phyloP scores from a whole-genome alignment of 2,329 filamentous ascomycete genomes.

The Juglanconis oblonga region DNA sequence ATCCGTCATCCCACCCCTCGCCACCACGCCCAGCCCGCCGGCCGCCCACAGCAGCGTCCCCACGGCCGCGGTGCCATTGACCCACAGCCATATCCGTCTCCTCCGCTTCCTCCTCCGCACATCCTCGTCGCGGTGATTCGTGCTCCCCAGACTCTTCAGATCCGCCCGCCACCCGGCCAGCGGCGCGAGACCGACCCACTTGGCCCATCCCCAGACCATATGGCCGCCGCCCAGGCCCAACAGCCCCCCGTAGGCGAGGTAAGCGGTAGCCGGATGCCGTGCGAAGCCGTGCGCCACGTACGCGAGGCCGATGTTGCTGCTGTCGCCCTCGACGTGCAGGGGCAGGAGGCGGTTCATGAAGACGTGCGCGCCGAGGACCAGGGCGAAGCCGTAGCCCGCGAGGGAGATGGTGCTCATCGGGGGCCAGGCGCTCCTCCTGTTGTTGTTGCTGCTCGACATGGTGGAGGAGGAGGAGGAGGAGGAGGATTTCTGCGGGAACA shows the following conservation, averaged over 20 bases:
- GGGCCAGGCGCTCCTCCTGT: slow-evolving; percentile 55
- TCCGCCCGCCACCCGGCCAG: slow-evolving; percentile 47
- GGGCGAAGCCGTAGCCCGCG: slow-evolving; percentile 68
- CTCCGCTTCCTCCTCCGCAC: slow-evolving; percentile 50
- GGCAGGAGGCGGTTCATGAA: slow-evolving; percentile 76
- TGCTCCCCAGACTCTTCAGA: slow-evolving; percentile 19
- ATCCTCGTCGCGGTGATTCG: slow-evolving; percentile 42
- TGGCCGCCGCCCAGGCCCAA: slow-evolving; percentile 69
- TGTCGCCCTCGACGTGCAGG: slow-evolving; percentile 74
- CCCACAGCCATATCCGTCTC: slow-evolving; percentile 65
- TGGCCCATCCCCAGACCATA: slow-evolving; percentile 81
- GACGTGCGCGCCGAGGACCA: slow-evolving; percentile 67
- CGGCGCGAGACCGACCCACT: slow-evolving; percentile 69
- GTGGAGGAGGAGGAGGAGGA: slow-evolving; percentile 30
- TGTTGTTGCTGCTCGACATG: slow-evolving; percentile 26
- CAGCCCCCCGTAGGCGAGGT: slow-evolving; percentile 66
- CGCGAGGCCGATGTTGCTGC: slow-evolving; percentile 77
- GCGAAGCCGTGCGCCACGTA: slow-evolving; percentile 86
- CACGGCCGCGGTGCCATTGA: slow-evolving; percentile 63
- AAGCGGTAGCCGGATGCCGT: slow-evolving; percentile 64
- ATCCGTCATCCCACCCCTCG: slow-evolving; percentile 62
- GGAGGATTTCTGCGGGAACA: slow-evolving; percentile 36
- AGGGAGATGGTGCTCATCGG: slow-evolving; percentile 65
- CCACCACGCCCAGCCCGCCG: slow-evolving; percentile 76
- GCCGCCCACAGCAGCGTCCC: slow-evolving; percentile 72